These are phyloP conservation scores for Ophiocordyceps camponoti-saundersi DNA, from an alignment of 2,329 filamentous ascomycete species.

Conservation along the genomic window DNA sequence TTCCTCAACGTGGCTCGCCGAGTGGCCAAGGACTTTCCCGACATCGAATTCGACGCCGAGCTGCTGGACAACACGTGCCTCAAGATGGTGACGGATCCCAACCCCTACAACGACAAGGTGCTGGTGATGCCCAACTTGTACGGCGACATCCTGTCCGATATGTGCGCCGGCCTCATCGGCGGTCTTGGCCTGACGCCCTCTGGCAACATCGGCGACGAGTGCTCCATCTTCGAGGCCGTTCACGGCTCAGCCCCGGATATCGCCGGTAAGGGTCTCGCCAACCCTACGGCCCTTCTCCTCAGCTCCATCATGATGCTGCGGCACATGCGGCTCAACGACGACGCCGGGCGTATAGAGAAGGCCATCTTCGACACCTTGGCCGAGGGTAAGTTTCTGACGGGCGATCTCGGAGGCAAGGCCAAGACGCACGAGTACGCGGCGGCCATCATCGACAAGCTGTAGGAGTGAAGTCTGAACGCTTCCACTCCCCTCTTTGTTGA, in stretches of 20 bases:
- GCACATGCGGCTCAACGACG: constrained; percentile 81
- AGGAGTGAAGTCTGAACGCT: constrained; percentile 6
- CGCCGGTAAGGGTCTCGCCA: constrained; percentile 86
- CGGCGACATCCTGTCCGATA: constrained; percentile 52
- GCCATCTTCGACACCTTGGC: constrained; percentile 90
- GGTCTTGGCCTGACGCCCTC: constrained; percentile 94
- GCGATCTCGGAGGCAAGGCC: constrained; percentile 88
- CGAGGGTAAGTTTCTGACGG: constrained; percentile 91
- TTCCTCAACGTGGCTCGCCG: constrained; percentile 80
- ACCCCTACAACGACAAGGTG: constrained; percentile 98
- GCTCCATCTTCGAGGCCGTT: constrained; percentile 98
- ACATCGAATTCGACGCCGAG: constrained; percentile 93
- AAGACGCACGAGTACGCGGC: constrained; percentile 90
- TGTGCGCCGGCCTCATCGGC: constrained; percentile 97
- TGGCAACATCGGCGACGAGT: constrained; percentile 97
- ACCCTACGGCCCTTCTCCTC: constrained; percentile 90
- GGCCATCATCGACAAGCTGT: constrained; percentile 66
- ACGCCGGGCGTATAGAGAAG: constrained; percentile 79
- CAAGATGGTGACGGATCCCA: constrained; percentile 93
- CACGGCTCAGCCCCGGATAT: constrained; percentile 96
- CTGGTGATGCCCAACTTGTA: constrained; percentile 47
- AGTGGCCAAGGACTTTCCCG: constrained; percentile 87
- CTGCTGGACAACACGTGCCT: constrained; percentile 98
- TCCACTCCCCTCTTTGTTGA: too few relatives aligned
- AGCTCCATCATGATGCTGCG: constrained; percentile 99